Evolutionary conservation across 441 rosid genomes (phyloP).

Genomic region (Populus trichocarpa): DNA sequence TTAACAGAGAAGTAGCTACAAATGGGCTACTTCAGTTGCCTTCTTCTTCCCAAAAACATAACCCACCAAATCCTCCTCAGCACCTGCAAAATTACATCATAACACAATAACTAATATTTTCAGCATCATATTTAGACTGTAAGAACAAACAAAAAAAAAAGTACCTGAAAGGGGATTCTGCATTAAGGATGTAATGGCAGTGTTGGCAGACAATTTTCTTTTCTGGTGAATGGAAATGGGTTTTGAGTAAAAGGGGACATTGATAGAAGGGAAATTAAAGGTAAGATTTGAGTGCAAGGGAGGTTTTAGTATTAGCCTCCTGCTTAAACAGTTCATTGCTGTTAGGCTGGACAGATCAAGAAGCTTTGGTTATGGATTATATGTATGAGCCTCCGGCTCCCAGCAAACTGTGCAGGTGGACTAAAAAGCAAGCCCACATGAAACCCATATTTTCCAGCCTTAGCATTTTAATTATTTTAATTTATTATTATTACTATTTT

Average conservation of each 20-base stretch:
- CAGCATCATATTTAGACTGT: not conserved
- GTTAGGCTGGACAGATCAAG: not conserved
- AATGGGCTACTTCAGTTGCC: slow-evolving; percentile 92
- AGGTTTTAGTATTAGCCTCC: not conserved
- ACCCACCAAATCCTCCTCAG: slow-evolving; percentile 66
- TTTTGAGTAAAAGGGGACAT: not conserved
- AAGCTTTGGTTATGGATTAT: not conserved
- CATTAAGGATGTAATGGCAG: slow-evolving; percentile 1
- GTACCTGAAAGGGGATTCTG: slow-evolving; percentile 16
- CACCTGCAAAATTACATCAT: slow-evolving; percentile 36
- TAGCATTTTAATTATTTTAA: not conserved
- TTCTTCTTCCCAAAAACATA: slow-evolving; percentile 78
- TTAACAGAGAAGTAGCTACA: slow-evolving; percentile 45
- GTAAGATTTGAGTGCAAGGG: not conserved
- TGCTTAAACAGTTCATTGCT: not conserved
- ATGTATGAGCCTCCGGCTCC: not conserved
- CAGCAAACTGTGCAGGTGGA: not conserved
- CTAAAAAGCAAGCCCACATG: not conserved
- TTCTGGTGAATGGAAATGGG: not conserved
- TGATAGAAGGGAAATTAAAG: not conserved
- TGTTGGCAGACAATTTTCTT: slow-evolving; percentile 2
- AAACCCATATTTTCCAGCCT: not conserved
- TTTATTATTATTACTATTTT: no score
- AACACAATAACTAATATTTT: not conserved
- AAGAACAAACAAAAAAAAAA: not conserved